Conservation (phyloP, 192 early-diverging fungal species). For the Coemansia sp. region DNA sequence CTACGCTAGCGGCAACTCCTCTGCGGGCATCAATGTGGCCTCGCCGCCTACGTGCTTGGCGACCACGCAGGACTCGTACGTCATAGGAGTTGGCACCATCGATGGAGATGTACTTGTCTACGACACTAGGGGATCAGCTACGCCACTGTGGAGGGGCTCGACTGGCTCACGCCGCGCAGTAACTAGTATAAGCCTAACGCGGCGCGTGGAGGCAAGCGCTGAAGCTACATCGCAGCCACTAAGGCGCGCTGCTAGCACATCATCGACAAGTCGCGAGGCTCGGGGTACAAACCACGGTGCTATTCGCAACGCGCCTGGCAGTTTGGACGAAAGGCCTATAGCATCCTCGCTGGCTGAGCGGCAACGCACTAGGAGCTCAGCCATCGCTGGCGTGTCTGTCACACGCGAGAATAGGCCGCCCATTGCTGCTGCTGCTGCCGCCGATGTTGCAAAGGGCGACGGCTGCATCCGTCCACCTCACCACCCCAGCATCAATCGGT, state of each 20-base stretch:
- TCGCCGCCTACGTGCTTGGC: slow-evolving; percentile 42
- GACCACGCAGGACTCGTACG: slow-evolving; percentile 18
- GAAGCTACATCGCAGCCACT: slow-evolving; percentile 14
- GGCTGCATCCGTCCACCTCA: slow-evolving; percentile 30
- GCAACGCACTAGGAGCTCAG: slow-evolving; percentile 8
- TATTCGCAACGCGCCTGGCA: not conserved
- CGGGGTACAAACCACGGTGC: not conserved
- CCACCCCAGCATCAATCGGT: slow-evolving; percentile 41
- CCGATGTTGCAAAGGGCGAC: slow-evolving; percentile 1
- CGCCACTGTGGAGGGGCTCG: slow-evolving; percentile 34
- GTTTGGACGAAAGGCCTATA: slow-evolving; percentile 16
- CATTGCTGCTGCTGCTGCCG: not conserved
- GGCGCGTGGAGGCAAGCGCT: not conserved
- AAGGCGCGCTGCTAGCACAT: slow-evolving; percentile 10
- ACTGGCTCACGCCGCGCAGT: slow-evolving; percentile 20
- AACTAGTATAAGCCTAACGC: slow-evolving; percentile 28
- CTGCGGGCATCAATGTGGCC: slow-evolving; percentile 3
- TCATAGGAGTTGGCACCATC: slow-evolving; percentile 36
- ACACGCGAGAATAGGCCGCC: slow-evolving; percentile 4
- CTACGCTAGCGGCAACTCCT: slow-evolving; percentile 20
- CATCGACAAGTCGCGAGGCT: slow-evolving; percentile 14
- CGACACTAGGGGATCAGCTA: slow-evolving; percentile 24
- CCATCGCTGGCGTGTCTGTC: not conserved
- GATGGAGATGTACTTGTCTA: slow-evolving; percentile 46
- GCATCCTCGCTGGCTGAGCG: slow-evolving; percentile 16